These are phyloP conservation scores for Zea mays DNA, from an alignment of 176 grass and related monocot genomes.

Conservation along the genomic window Zm-B73-REFERENCE-NAM-5.0 NC_050105.1:82993001-82993500, in stretches of 20 bases:
- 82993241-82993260: neutral
- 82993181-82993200: neutral
- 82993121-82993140: constrained; percentile 9
- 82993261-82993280: neutral
- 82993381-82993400: neutral
- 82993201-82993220: constrained; percentile 24
- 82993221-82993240: neutral
- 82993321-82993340: neutral
- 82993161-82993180: too few relatives aligned
- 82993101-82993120: constrained; percentile 25
- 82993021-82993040: neutral
- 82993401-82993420: neutral
- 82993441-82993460: too few relatives aligned
- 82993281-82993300: neutral
- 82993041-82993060: neutral
- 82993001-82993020: neutral
- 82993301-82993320: too few relatives aligned
- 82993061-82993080: constrained; percentile 2
- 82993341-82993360: neutral
- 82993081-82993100: neutral
- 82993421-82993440: neutral
- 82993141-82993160: neutral
- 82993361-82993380: neutral
- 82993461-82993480: too few relatives aligned
- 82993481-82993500: too few relatives aligned